phyloP scores from a whole-genome alignment of 768 basidiomycete genomes.

The Russula compacta region DNA sequence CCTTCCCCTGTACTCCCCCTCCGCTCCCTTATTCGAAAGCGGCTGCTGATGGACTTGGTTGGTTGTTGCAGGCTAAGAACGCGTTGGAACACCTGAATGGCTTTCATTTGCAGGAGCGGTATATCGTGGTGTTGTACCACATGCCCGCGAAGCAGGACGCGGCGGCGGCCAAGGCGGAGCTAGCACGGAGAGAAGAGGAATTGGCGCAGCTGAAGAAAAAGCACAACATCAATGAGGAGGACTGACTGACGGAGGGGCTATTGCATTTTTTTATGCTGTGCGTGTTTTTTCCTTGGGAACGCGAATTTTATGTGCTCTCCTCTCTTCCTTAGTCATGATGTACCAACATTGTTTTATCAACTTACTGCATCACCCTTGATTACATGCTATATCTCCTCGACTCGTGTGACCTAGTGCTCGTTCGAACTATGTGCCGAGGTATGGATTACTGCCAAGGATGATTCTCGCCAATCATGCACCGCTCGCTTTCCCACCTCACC shows the following conservation, averaged over 20 bases:
- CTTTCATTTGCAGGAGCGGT: constrained; percentile 96
- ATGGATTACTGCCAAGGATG: no score
- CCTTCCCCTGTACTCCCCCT: background rate
- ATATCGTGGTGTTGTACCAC: constrained; percentile 96
- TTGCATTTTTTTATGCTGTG: background rate
- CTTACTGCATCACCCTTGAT: no score
- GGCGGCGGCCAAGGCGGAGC: constrained; percentile 84
- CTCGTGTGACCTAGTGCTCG: no score
- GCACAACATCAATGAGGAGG: constrained; percentile 73
- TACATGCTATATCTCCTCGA: no score
- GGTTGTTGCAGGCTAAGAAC: constrained; percentile 81
- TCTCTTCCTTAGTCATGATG: no score
- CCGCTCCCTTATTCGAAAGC: background rate
- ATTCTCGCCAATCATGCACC: no score
- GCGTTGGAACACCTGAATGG: constrained; percentile 95
- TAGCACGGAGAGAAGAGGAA: constrained; percentile 87
- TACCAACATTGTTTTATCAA: no score
- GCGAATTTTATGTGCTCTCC: no score
- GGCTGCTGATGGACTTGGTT: no score
- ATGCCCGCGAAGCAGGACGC: constrained; percentile 97
- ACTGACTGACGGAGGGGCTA: constrained; percentile 33
- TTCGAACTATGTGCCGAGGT: no score
- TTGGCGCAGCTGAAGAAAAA: constrained; percentile 77
- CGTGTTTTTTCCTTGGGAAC: background rate
- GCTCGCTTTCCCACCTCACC: no score